Evolutionary conservation across 139 green algal genomes (phyloP), one percentile per base, ranked within the genome.

Genomic region (Parachlorella kessleri): DNA sequence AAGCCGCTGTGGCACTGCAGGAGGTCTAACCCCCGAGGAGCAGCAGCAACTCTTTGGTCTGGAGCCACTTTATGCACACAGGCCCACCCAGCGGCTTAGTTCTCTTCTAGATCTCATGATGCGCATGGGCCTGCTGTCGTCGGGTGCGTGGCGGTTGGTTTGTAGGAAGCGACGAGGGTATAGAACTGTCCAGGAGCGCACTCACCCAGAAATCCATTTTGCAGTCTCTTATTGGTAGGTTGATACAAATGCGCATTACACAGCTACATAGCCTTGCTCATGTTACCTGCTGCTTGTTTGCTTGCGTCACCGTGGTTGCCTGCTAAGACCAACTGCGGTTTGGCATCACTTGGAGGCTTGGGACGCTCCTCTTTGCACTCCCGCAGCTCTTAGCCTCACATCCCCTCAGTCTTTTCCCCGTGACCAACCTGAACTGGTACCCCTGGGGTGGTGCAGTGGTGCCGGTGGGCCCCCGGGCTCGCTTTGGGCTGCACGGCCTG

Each of bases 81-180:
- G 26, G 55, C 6, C 30, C 30, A 3, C n/a, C n/a, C n/a, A n/a
- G n/a, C 53, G 68, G 33, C 59, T 84, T 23, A 69, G 33, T 33
- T 55, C 70, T 41, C n/a, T 78, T 33, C 41, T 84, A 55, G 79
- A 84, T 26, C 39, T 84, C 37, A n/a, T 72, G 24, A 37, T 40
- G 3, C 69, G 64, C 32, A 54, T 84, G 39, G 79, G 79, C 33
- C 38, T 84, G 30, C 39, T 84, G 28, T 42, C 32, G 0, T 26
- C 59, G 26, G 71, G 66, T 41, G 6, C n/a, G 66, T 30, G 7
- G 35, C 66, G 9, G 66, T 59, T 28, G 14, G 21, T 18, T 18
- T 28, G 14, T 59, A 59, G 48, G 21, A n/a, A n/a, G n/a, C n/a
- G n/a, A n/a, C n/a, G n/a, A n/a, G n/a, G n/a, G n/a, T n/a, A n/a